Conservation (phyloP, 805 yeast genomes). For the Kodamaea nitidulidarum region DNA sequence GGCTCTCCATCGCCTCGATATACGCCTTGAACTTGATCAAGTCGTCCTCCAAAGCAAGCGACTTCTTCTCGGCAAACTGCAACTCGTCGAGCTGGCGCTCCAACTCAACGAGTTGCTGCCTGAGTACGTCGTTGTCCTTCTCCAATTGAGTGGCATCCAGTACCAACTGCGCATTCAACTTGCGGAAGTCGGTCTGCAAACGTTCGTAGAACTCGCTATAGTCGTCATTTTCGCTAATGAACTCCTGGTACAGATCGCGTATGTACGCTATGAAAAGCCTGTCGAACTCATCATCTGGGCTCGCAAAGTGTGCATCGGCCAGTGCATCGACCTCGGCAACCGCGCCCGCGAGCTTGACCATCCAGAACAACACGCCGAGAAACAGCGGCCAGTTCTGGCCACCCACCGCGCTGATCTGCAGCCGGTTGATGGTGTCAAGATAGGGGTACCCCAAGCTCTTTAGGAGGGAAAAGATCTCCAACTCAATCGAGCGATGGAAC, state of each 20-base stretch:
- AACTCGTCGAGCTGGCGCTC: constrained; percentile 44
- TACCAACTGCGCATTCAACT: constrained; percentile 46
- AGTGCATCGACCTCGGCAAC: constrained; percentile 24
- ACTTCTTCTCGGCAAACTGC: constrained; percentile 51
- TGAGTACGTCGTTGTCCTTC: constrained; percentile 37
- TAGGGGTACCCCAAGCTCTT: constrained; percentile 73
- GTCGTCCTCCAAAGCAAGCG: constrained; percentile 66
- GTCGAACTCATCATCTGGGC: constrained; percentile 45
- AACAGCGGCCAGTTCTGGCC: constrained; percentile 85
- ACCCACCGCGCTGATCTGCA: constrained; percentile 87
- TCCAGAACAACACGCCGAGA: constrained; percentile 80
- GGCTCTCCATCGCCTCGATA: constrained; percentile 59
- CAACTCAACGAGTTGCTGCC: constrained; percentile 37
- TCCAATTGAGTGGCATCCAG: constrained; percentile 42
- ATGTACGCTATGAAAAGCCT: constrained; percentile 57
- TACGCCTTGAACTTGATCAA: constrained; percentile 67
- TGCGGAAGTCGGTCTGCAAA: constrained; percentile 53
- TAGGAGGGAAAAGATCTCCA: constrained; percentile 67
- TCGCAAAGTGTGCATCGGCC: constrained; percentile 22
- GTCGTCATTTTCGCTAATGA: constrained; percentile 62
- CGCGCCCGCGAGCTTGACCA: constrained; percentile 51
- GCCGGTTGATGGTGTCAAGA: constrained; percentile 71
- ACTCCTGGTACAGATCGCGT: constrained; percentile 62
- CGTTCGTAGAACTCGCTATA: constrained; percentile 51
- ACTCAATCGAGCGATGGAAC: constrained; percentile 65